Percentiles rank a stretch among this genome's conserved stretches.
Evolutionary conservation across 176 grass and related monocot genomes (phyloP).

Genomic region (Thalia dealbata): DNA sequence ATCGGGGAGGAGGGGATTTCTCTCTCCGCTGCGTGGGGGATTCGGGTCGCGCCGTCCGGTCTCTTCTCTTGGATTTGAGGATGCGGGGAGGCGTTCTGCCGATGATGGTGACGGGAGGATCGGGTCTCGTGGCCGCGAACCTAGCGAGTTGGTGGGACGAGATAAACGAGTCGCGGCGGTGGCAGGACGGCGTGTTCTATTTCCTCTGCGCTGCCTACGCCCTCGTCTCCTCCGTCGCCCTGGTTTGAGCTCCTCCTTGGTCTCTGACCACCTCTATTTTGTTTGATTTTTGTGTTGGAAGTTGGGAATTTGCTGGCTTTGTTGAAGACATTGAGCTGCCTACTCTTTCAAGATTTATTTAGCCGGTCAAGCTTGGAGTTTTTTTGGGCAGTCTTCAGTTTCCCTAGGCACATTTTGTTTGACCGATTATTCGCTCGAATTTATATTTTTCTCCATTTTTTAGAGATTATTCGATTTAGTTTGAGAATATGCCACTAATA

Average conservation of each 20-base stretch:
- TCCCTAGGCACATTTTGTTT: not conserved
- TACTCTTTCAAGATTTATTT: not conserved
- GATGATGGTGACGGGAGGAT: not conserved
- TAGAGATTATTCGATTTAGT: not conserved
- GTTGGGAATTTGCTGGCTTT: constrained; percentile 3
- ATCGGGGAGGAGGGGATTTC: too few relatives aligned
- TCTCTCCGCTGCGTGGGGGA: too few relatives aligned
- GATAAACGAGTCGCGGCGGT: constrained; percentile 49
- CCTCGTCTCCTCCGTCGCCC: constrained; percentile 57
- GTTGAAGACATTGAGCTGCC: not conserved
- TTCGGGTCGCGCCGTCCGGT: too few relatives aligned
- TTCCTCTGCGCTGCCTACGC: constrained; percentile 70
- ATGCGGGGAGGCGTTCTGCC: not conserved
- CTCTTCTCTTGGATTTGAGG: not conserved
- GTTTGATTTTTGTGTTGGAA: not conserved
- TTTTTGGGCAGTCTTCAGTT: not conserved
- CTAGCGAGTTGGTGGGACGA: constrained; percentile 61
- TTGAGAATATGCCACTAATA: not conserved
- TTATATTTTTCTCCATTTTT: not conserved
- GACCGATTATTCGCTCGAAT: not conserved
- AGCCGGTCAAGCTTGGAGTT: not conserved
- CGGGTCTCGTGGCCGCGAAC: not conserved
- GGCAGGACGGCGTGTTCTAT: constrained; percentile 72
- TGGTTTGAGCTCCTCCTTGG: constrained; percentile 29
- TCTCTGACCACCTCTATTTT: not conserved